Evolutionary conservation across 2,329 filamentous ascomycete species (phyloP).

Genomic region (Fusarium sp.): DNA sequence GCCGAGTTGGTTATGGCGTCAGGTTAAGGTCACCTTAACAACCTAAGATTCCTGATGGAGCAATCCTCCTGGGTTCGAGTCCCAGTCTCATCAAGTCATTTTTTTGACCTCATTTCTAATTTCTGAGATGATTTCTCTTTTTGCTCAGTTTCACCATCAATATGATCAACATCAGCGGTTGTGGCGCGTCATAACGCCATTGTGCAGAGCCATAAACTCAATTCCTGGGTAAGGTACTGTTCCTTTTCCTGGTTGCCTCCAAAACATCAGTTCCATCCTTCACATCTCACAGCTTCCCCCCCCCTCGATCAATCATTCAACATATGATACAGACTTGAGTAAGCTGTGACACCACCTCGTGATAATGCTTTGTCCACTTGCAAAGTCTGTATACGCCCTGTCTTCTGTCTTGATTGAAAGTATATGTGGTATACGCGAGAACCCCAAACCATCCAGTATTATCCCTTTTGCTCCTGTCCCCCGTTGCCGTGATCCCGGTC

Average conservation of each 20-base stretch:
- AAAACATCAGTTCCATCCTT: background rate
- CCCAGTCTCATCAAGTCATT: slow-evolving; percentile 44
- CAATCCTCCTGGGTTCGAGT: slow-evolving; percentile 48
- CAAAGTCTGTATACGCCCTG: slow-evolving; percentile 1
- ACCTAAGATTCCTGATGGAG: slow-evolving; percentile 42
- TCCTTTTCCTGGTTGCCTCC: background rate
- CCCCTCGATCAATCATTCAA: background rate
- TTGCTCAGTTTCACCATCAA: background rate
- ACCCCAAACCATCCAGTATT: slow-evolving; percentile 9
- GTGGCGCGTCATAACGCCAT: background rate
- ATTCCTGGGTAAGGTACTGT: background rate
- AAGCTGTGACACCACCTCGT: slow-evolving; percentile 6
- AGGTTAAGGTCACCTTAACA: slow-evolving; percentile 46
- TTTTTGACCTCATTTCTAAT: background rate
- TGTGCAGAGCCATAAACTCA: background rate
- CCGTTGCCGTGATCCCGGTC: slow-evolving; percentile 7
- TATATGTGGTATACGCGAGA: slow-evolving; percentile 9
- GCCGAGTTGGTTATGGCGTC: slow-evolving; percentile 47
- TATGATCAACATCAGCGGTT: background rate
- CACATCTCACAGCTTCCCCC: background rate
- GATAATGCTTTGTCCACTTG: slow-evolving; percentile 36
- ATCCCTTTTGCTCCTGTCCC: slow-evolving; percentile 30
- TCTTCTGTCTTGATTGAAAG: slow-evolving; percentile 16
- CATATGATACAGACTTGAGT: background rate
- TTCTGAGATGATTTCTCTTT: background rate